Conservation (phyloP, 495 filamentous ascomycete genomes). For the Aspergillus panamensis region DNA sequence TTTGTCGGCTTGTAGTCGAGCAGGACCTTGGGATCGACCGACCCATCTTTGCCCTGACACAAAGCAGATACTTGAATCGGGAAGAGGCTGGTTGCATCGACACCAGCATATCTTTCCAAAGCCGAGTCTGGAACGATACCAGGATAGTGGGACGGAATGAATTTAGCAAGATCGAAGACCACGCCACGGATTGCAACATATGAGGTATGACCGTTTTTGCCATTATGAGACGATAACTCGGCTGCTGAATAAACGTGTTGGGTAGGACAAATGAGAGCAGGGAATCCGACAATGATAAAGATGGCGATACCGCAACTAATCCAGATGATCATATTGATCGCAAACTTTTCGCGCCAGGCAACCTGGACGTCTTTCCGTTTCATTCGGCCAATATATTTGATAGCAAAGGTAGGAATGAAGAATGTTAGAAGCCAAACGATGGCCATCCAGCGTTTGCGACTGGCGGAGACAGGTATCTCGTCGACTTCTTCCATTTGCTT, state of each 20-base stretch:
- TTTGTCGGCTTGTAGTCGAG: slow-evolving; percentile 81
- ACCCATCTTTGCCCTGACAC: slow-evolving; percentile 70
- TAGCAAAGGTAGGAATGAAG: slow-evolving; percentile 79
- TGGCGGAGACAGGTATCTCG: slow-evolving; percentile 68
- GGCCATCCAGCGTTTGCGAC: slow-evolving; percentile 87
- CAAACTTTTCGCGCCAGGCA: slow-evolving; percentile 96
- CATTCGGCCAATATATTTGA: slow-evolving; percentile 78
- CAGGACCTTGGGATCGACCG: slow-evolving; percentile 65
- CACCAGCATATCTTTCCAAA: slow-evolving; percentile 75
- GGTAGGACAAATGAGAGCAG: slow-evolving; percentile 81
- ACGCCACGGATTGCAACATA: slow-evolving; percentile 83
- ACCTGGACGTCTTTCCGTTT: slow-evolving; percentile 87
- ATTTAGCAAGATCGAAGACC: slow-evolving; percentile 78
- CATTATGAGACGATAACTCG: slow-evolving; percentile 71
- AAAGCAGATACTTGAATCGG: slow-evolving; percentile 92
- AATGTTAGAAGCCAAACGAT: slow-evolving; percentile 84
- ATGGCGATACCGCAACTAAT: slow-evolving; percentile 69
- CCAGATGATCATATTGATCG: slow-evolving; percentile 99
- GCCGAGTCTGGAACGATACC: slow-evolving; percentile 61
- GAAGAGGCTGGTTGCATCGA: slow-evolving; percentile 84
- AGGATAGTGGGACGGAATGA: slow-evolving; percentile 78
- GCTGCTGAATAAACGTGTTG: slow-evolving; percentile 80
- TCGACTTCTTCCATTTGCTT: slow-evolving; percentile 89
- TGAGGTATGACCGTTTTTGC: slow-evolving; percentile 59
- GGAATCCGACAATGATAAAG: slow-evolving; percentile 90